Percentiles rank a stretch among this genome's conserved stretches.
These are phyloP conservation scores for Madurella mycetomatis DNA, from an alignment of 2,329 filamentous ascomycete genomes.

Conservation along the genomic window DNA sequence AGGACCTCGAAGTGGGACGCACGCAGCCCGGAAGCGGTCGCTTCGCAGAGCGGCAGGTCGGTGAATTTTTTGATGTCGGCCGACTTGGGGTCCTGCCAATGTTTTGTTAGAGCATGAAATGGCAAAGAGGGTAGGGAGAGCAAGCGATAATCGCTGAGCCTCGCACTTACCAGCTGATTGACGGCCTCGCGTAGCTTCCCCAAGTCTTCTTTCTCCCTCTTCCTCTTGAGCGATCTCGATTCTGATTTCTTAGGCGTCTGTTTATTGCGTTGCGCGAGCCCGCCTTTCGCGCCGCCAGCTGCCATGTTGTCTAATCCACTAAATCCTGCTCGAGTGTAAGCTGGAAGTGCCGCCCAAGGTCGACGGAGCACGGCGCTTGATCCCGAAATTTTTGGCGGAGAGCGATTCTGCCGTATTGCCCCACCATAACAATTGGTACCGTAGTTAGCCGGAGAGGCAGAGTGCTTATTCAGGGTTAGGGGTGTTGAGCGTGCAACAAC, in stretches of 20 bases:
- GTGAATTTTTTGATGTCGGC: constrained; percentile 64
- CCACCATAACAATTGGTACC: constrained; percentile 4
- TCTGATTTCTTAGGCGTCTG: constrained; percentile 11
- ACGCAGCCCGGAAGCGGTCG: constrained; percentile 74
- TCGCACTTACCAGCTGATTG: constrained; percentile 15
- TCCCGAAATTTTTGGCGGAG: constrained; percentile 20
- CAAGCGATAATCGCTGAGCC: not conserved
- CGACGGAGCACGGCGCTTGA: not conserved
- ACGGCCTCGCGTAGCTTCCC: constrained; percentile 26
- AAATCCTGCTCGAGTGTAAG: not conserved
- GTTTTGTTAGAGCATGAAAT: not conserved
- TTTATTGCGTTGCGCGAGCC: constrained; percentile 8
- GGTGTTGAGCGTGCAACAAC: no score
- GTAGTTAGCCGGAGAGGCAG: no score
- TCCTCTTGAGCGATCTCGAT: constrained; percentile 27
- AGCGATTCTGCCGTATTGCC: constrained; percentile 18
- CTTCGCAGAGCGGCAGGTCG: constrained; percentile 78
- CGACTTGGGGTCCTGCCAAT: constrained; percentile 54
- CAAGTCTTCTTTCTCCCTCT: constrained; percentile 26
- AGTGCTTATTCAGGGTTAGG: no score
- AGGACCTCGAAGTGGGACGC: constrained; percentile 83
- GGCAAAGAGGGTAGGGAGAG: no score
- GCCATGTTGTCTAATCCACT: constrained; percentile 4
- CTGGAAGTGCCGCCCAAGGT: not conserved
- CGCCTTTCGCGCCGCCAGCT: constrained; percentile 1